phyloP scores from a whole-genome alignment of 2,329 filamentous ascomycete species.

The Fusarium albidum region DNA sequence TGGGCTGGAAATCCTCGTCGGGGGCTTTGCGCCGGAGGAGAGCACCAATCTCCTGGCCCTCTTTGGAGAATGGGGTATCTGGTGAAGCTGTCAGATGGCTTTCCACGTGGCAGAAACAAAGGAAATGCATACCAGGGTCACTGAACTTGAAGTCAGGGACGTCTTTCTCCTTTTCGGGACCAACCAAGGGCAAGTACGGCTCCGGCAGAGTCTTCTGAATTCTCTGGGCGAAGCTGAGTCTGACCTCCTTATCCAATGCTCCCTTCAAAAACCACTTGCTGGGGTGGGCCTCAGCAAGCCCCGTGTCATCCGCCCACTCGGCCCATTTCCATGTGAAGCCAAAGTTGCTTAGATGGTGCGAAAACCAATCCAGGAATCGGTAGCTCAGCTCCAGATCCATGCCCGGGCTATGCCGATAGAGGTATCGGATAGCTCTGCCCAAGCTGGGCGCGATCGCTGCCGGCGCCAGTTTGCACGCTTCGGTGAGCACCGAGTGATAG shows the following conservation, averaged over 20 bases:
- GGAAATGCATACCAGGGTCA: constrained; percentile 67
- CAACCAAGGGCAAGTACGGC: constrained; percentile 81
- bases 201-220: constrained; percentile 93
- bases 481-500: constrained; percentile 93
- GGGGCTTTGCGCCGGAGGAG: constrained; percentile 85
- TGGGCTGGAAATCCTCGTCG: constrained; percentile 84
- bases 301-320: constrained; percentile 91
- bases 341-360: constrained; percentile 98
- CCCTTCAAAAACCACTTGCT: constrained; percentile 94
- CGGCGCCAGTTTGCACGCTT: constrained; percentile 94
- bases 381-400: constrained; percentile 89
- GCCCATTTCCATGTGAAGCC: constrained; percentile 99
- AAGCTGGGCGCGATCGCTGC: constrained; percentile 95
- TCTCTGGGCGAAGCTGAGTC: constrained; percentile 93
- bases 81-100: neutral
- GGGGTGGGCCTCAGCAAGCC: constrained; percentile 78
- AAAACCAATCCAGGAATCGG: constrained; percentile 96
- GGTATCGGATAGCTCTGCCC: constrained; percentile 88
- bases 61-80: constrained; percentile 82
- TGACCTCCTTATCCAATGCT: constrained; percentile 94
- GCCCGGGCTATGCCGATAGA: constrained; percentile 82
- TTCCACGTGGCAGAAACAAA: neutral
- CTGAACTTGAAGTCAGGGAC: constrained; percentile 95
- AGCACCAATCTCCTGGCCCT: constrained; percentile 83
- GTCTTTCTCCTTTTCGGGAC: constrained; percentile 90